A percentile compares a stretch with the other conserved stretches of the same genome.
phyloP scores from a whole-genome alignment of 1,284 basidiomycete species.

The Phylloboletellus chloephorus region DNA sequence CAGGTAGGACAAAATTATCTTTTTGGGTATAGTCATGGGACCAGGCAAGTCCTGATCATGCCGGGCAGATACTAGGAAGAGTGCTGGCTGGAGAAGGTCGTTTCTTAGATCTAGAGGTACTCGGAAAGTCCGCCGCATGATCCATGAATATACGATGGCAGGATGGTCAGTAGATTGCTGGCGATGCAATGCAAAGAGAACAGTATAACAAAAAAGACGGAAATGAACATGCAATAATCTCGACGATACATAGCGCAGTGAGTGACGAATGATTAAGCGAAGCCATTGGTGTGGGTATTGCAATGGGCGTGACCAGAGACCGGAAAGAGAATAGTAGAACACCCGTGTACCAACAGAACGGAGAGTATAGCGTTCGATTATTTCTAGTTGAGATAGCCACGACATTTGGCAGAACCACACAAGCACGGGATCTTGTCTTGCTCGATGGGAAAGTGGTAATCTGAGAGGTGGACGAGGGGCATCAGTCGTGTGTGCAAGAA shows the following conservation, averaged over 20 bases:
- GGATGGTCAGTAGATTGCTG: slow-evolving; percentile 22
- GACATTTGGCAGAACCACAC: slow-evolving; percentile 81
- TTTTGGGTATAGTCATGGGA: no score
- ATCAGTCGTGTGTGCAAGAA: neutral
- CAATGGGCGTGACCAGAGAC: slow-evolving; percentile 11
- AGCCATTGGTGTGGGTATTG: slow-evolving; percentile 8
- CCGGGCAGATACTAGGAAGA: no score
- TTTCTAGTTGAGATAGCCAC: slow-evolving; percentile 80
- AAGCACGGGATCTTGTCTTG: slow-evolving; percentile 89
- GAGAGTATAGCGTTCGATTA: neutral
- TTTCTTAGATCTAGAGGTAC: no score
- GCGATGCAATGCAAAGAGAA: slow-evolving; percentile 7
- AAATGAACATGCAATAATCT: slow-evolving; percentile 21
- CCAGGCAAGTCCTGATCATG: no score
- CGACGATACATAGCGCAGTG: slow-evolving; percentile 27
- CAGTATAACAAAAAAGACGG: neutral
- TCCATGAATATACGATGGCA: no score
- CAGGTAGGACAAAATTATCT: no score
- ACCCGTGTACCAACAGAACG: slow-evolving; percentile 1
- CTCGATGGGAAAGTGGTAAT: slow-evolving; percentile 92
- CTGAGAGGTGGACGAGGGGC: slow-evolving; percentile 35
- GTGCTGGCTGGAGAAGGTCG: no score
- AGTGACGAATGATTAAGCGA: slow-evolving; percentile 8
- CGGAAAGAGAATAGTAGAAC: slow-evolving; percentile 1
- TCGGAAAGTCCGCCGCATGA: no score